Evolutionary conservation across 495 filamentous ascomycete genomes (phyloP).

Genomic region (Gamarada debralockiae): DNA sequence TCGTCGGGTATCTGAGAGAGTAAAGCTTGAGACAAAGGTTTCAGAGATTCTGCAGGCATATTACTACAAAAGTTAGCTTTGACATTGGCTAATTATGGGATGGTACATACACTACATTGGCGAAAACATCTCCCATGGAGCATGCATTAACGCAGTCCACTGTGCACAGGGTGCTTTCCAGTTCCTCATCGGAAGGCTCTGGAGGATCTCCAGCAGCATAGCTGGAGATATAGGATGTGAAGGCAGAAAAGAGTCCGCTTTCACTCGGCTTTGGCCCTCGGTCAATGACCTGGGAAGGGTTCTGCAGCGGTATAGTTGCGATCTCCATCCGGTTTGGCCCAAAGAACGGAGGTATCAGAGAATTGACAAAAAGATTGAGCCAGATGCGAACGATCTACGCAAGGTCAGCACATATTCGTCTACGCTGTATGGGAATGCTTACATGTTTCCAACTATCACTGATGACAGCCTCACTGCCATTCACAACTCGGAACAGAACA

Average conservation of each 20-base stretch:
- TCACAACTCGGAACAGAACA: constrained; percentile 86
- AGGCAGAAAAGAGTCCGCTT: constrained; percentile 82
- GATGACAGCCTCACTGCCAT: constrained; percentile 74
- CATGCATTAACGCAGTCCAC: constrained; percentile 93
- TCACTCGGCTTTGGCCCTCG: constrained; percentile 73
- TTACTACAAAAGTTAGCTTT: constrained; percentile 39
- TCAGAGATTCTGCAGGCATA: constrained; percentile 63
- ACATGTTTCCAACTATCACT: constrained; percentile 80
- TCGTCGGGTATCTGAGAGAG: constrained; percentile 85
- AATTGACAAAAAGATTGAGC: constrained; percentile 95
- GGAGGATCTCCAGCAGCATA: constrained; percentile 97
- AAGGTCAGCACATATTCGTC: constrained; percentile 13
- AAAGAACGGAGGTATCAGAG: constrained; percentile 83
- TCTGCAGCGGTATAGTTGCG: constrained; percentile 81
- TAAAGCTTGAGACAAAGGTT: constrained; percentile 66
- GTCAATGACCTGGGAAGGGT: constrained; percentile 90
- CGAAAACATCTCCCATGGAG: constrained; percentile 75
- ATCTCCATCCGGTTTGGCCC: constrained; percentile 68
- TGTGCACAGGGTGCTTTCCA: constrained; percentile 91
- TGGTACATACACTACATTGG: constrained; percentile 71
- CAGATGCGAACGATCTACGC: constrained; percentile 79
- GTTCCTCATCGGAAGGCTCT: constrained; percentile 93
- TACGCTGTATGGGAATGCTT: constrained; percentile 27
- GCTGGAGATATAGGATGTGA: constrained; percentile 95
- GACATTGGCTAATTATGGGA: not conserved